Percentiles rank a stretch among this genome's conserved stretches.
These are phyloP conservation scores for Fusarium hostae DNA, from an alignment of 2,329 filamentous ascomycete species.

Conservation along the genomic window DNA sequence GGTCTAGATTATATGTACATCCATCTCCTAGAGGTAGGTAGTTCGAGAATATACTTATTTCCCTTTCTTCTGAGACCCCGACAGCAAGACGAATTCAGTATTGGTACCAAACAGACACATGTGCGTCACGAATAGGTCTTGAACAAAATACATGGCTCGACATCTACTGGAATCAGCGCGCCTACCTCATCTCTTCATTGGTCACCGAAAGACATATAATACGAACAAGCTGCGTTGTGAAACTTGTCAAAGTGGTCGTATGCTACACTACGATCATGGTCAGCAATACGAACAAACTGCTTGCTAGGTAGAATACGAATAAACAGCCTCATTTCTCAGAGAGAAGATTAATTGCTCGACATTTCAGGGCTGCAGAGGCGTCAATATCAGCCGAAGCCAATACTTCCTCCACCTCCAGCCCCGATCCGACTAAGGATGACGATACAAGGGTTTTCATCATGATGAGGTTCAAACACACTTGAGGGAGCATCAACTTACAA, in stretches of 20 bases:
- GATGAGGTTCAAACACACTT: conserved; percentile 17
- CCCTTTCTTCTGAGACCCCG: neutral
- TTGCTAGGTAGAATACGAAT: neutral
- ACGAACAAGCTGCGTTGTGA: neutral
- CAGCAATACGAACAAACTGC: conserved; percentile 18
- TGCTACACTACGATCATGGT: conserved; percentile 19
- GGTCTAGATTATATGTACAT: too few relatives aligned
- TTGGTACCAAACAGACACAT: neutral
- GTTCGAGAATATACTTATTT: neutral
- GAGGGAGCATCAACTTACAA: conserved; percentile 24
- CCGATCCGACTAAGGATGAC: conserved; percentile 95
- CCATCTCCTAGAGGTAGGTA: neutral
- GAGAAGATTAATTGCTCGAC: conserved; percentile 67
- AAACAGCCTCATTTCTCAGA: conserved; percentile 53
- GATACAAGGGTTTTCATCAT: conserved; percentile 90
- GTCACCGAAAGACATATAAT: neutral
- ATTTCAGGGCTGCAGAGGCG: conserved; percentile 50
- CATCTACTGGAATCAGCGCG: neutral
- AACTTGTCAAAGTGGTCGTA: neutral
- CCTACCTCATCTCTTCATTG: neutral
- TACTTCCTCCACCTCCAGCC: conserved; percentile 49
- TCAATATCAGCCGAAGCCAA: conserved; percentile 47
- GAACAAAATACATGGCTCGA: neutral
- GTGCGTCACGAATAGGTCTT: neutral
- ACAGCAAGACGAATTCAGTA: neutral